Evolutionary conservation across 2,329 filamentous ascomycete species (phyloP).

Genomic region (Fusarium sp.): DNA sequence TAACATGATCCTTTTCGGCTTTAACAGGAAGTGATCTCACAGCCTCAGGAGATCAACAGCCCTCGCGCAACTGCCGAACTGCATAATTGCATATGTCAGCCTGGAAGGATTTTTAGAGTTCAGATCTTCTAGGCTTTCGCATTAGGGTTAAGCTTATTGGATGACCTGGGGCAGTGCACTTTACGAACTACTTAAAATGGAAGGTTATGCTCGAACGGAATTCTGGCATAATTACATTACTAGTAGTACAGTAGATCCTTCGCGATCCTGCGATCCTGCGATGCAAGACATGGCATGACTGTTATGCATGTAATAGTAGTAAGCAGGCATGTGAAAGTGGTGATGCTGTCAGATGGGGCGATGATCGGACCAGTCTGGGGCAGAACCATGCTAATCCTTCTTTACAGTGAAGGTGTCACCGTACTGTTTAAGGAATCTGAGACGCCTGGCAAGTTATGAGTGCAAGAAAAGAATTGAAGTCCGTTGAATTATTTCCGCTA

Average conservation of each 20-base stretch:
- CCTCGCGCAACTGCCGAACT: background rate
- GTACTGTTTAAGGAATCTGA: background rate
- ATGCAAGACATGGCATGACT: background rate
- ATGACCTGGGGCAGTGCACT: background rate
- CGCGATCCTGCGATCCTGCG: background rate
- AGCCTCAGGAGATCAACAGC: background rate
- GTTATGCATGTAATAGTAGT: accelerated
- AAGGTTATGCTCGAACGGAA: background rate
- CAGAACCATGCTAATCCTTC: background rate
- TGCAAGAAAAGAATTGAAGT: background rate
- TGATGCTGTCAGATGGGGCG: background rate
- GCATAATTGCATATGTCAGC: background rate
- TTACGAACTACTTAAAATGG: background rate
- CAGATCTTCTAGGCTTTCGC: background rate
- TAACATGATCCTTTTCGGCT: background rate
- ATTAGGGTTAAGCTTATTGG: background rate
- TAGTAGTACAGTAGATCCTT: background rate
- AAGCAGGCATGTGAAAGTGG: background rate
- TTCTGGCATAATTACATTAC: background rate
- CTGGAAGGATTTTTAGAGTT: background rate
- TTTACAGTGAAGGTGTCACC: accelerated
- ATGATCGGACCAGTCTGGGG: accelerated
- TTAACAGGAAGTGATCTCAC: background rate
- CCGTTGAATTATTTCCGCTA: background rate
- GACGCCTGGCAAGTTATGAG: too few relatives aligned